Evolutionary conservation across 495 filamentous ascomycete species (phyloP).

Genomic region (Aspergillus nanangensis): DNA sequence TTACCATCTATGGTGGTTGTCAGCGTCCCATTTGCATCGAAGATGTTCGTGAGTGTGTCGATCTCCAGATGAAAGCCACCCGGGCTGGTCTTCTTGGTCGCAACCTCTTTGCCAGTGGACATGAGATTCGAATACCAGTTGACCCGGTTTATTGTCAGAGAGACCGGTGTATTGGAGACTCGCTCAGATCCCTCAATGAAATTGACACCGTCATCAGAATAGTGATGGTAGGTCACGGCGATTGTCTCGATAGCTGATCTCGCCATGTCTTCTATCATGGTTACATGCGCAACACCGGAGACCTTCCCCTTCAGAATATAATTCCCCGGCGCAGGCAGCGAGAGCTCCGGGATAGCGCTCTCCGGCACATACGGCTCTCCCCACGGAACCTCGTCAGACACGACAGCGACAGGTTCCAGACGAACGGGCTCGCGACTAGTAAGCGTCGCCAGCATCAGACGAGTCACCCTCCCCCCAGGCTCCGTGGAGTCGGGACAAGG

Average conservation of each 20-base stretch:
- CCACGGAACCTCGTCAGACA: constrained; percentile 13
- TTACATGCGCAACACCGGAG: constrained; percentile 5
- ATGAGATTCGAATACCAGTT: constrained; percentile 19
- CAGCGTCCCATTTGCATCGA: constrained; percentile 21
- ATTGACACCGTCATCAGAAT: constrained; percentile 17
- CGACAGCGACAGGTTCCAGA: constrained; percentile 2
- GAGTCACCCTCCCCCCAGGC: constrained; percentile 10
- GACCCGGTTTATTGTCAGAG: constrained; percentile 5
- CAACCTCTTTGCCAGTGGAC: constrained; percentile 4
- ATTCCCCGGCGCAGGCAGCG: not conserved
- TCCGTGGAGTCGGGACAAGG: constrained; percentile 13
- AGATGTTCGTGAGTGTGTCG: constrained; percentile 15
- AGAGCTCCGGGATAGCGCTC: not conserved
- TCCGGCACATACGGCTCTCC: constrained; percentile 4
- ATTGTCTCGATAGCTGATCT: constrained; percentile 5
- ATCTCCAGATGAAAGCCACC: constrained; percentile 19
- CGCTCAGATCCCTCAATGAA: constrained; percentile 14
- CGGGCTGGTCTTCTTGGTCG: constrained; percentile 15
- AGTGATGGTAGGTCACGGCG: constrained; percentile 14
- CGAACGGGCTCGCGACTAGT: constrained; percentile 7
- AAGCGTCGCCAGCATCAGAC: constrained; percentile 16
- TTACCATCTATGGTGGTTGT: constrained; percentile 16
- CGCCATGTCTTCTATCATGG: not conserved
- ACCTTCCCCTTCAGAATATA: constrained; percentile 10
- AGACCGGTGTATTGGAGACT: not conserved